A percentile compares a stretch with the other conserved stretches of the same genome.
These are phyloP conservation scores for Articulospora tetracladia DNA, from an alignment of 495 filamentous ascomycete species.

Conservation along the genomic window DNA sequence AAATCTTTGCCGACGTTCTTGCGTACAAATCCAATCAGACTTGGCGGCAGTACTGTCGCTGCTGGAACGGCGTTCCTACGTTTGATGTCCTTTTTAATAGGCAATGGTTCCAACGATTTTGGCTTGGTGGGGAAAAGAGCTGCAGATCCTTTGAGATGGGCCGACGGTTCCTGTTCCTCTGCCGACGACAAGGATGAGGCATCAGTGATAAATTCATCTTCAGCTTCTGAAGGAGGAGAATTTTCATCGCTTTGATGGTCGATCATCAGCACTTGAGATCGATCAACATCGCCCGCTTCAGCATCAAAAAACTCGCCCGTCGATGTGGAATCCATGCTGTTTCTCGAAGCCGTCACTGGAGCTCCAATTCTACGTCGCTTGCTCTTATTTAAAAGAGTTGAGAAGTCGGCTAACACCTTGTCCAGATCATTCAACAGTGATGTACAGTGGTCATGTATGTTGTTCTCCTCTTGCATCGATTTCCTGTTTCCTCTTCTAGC, in stretches of 20 bases:
- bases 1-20: conserved; percentile 98
- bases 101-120: conserved; percentile 74
- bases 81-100: conserved; percentile 55
- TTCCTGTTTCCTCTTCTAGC: conserved; percentile 6
- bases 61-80: conserved; percentile 69
- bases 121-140: conserved; percentile 68
- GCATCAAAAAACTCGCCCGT: conserved; percentile 93
- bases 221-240: conserved; percentile 44
- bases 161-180: conserved; percentile 44
- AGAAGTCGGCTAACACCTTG: conserved; percentile 75
- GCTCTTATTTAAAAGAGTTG: conserved; percentile 67
- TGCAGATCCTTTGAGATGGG: conserved; percentile 38
- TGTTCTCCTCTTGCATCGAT: conserved; percentile 40
- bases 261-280: conserved; percentile 72
- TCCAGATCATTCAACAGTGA: conserved; percentile 81
- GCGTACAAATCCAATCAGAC: conserved; percentile 86
- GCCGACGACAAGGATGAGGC: conserved; percentile 57
- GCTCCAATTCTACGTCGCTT: conserved; percentile 71
- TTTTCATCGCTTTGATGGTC: conserved; percentile 61
- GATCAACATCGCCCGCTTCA: conserved; percentile 57
- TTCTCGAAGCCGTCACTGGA: conserved; percentile 51
- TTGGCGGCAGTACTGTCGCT: conserved; percentile 75
- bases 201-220: conserved; percentile 55
- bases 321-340: conserved; percentile 76
- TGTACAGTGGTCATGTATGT: conserved; percentile 72